Base-by-base conservation (phyloP, 306 rosid genomes). In the Hippophae gyantsensis region DNA sequence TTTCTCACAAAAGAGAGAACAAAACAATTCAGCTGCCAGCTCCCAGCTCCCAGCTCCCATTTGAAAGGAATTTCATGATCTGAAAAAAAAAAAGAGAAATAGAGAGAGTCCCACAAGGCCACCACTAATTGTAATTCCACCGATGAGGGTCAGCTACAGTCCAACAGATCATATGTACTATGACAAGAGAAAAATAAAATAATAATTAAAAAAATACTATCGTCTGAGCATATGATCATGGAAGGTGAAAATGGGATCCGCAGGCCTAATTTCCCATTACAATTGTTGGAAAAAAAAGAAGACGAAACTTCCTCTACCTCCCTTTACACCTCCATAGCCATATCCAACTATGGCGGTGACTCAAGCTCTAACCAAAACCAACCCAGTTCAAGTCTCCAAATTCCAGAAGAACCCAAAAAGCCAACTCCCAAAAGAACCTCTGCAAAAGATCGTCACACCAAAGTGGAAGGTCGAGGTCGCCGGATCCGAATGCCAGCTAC, bases 401-500 rank as follows among this genome's bases (percentile, higher is more conserved):
- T 41, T 43, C 58, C 7, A n/a, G 81, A 74, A n/a, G 65, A 25
- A 43, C 46, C 69, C 42, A 87, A 81, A 66, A 85, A 85, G 72
- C 69, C 76, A 0, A 68, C 87, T 0, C 84, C 96, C 0, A 90
- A 90, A 73, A 64, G 98, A 23, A 66, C 76, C 52, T 75, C 96
- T 13, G 76, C 95, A 2, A 90, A 90, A 51, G 98, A 90, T 71
- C 67, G 97, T 10, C 97, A 90, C 78, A 90, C 97, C 0, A 90
- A 90, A 40, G 97, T 90, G 0, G 97, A 90, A 23, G 97, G 97
- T 13, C 87, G 97, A 0, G 97, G 97, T 40, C 97, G 97, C 57
- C 86, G 97, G 80, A 90, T 90, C 81, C 90, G 97, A n/a, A 90
- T 90, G 97, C 97, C 97, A 0, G 96, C 95, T 0, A 83, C 90